A percentile compares a stretch with the other conserved stretches of the same genome.
Conservation (phyloP, 2,329 filamentous ascomycete genomes). For the Aspergillus costaricaensis region DNA sequence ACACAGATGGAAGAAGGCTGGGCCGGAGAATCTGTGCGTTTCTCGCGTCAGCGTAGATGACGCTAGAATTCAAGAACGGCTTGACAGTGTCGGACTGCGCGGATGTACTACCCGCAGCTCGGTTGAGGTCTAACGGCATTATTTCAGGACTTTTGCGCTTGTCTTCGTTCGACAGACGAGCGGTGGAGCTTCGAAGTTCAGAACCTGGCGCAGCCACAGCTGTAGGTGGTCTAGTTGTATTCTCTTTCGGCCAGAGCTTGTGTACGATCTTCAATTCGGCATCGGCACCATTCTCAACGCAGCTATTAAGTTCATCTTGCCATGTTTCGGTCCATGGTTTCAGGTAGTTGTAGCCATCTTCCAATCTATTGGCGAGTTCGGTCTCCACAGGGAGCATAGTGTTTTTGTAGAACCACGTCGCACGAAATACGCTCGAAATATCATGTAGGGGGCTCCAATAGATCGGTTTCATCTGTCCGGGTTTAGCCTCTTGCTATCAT, state of each 20-base stretch:
- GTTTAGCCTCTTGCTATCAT: conserved; percentile 9
- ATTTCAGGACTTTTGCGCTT: conserved; percentile 5
- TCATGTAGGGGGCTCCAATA: conserved; percentile 97
- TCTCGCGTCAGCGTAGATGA: conserved; percentile 78
- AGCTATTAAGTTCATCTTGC: conserved; percentile 86
- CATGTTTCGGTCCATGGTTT: conserved; percentile 90
- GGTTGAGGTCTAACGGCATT: conserved; percentile 38
- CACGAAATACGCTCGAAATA: conserved; percentile 75
- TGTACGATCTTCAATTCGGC: conserved; percentile 92
- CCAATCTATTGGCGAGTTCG: conserved; percentile 84
- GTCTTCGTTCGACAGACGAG: conserved; percentile 19
- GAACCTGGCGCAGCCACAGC: conserved; percentile 41
- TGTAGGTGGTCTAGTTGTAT: conserved; percentile 38
- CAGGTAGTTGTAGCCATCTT: conserved; percentile 84
- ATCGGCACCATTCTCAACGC: conserved; percentile 81
- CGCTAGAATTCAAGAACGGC: conserved; percentile 72
- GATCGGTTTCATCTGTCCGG: conserved; percentile 81
- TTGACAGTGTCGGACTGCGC: conserved; percentile 51
- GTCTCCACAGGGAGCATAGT: conserved; percentile 89
- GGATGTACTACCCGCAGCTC: conserved; percentile 43
- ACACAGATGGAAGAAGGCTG: conserved; percentile 78
- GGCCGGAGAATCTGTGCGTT: conserved; percentile 86
- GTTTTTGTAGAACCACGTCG: conserved; percentile 97
- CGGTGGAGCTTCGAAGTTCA: conserved; percentile 29
- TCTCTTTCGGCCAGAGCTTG: conserved; percentile 72